Conservation (phyloP, 2,329 filamentous ascomycete genomes). For the Leptographium radiaticola region DNA sequence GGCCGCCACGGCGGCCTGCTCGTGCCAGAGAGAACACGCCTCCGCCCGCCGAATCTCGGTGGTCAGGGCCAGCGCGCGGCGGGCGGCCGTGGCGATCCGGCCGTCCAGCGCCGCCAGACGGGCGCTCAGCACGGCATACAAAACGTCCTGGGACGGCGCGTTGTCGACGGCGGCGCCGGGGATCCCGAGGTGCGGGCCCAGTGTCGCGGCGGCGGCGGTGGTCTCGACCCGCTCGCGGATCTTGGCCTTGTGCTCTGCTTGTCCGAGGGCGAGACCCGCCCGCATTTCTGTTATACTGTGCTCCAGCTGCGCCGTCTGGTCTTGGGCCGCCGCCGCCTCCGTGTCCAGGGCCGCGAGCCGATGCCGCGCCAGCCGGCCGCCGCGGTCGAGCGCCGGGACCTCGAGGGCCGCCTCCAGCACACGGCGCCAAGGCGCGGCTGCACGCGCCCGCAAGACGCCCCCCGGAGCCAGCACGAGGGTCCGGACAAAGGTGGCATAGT, state of each 20-base stretch:
- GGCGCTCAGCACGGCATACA: not conserved
- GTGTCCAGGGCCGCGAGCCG: not conserved
- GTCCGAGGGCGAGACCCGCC: too few species aligned
- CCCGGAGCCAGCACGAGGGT: constrained; percentile 19
- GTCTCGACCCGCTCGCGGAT: not conserved
- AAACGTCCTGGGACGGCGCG: too few species aligned
- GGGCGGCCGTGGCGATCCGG: not conserved
- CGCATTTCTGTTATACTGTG: not conserved
- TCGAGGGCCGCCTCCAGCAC: constrained; percentile 18
- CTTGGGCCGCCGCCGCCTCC: not conserved
- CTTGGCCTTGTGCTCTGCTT: not conserved
- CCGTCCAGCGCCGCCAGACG: not conserved
- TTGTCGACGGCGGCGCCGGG: not conserved
- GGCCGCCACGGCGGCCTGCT: not conserved
- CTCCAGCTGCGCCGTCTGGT: not conserved
- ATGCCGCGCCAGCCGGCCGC: constrained; percentile 1
- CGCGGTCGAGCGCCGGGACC: constrained; percentile 14
- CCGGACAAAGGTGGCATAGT: constrained; percentile 19
- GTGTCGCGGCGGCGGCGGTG: not conserved
- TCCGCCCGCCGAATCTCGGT: not conserved
- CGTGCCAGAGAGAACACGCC: not conserved
- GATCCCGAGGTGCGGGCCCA: not conserved
- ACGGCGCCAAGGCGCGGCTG: too few species aligned
- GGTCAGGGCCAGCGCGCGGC: not conserved
- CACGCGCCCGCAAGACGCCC: too few species aligned